Evolutionary conservation across 2,329 filamentous ascomycete species (phyloP), one percentile per base, ranked within the genome.

Genomic region (Fusarium nematophilum): DNA sequence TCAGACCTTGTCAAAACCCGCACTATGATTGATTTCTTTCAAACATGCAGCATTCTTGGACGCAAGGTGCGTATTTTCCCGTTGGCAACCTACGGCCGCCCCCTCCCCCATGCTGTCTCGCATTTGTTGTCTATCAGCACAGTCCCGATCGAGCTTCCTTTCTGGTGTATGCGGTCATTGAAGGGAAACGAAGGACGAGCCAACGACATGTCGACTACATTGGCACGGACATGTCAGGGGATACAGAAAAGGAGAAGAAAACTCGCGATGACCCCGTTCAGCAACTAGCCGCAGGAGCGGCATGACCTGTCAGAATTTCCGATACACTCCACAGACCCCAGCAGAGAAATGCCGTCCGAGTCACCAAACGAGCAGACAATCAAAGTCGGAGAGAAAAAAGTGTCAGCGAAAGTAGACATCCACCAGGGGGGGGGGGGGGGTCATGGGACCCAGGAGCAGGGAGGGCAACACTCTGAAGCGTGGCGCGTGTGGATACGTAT

Each of bases 221-320:
- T 46, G 43, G 26, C 43, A 46, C 30, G 30, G 43, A 47, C 31
- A 27, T 15, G 31, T 14, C 6, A 27, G 23, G 31, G 17, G 44
- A 38, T 30, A 14, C 23, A 14, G 21, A 23, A 31, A 25, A 26
- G 25, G 15, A 38, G 38, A 15, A 38, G 23, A 11, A 30, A 23
- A 14, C 44, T 30, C 26, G 18, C 33, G 44, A 47, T 47, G 33
- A 15, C 44, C 33, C 23, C 30, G 30, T 18, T 15, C 15, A 29
- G 44, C 25, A 47, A 18, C 44, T 30, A 38, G 33, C 33, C 33
- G 44, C 44, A 30, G 13, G 33, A 25, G 44, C 29, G 37, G 33
- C 44, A 25, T 47, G 44, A 47, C 44, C 25, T 47, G 33, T 38
- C 33, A 47, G 33, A 38, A 38, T 38, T 47, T 30, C 15, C 44